A percentile compares a stretch with the other conserved stretches of the same genome.
Conservation (phyloP, 2,329 filamentous ascomycete genomes). For the Lasiodiplodia sp. region DNA sequence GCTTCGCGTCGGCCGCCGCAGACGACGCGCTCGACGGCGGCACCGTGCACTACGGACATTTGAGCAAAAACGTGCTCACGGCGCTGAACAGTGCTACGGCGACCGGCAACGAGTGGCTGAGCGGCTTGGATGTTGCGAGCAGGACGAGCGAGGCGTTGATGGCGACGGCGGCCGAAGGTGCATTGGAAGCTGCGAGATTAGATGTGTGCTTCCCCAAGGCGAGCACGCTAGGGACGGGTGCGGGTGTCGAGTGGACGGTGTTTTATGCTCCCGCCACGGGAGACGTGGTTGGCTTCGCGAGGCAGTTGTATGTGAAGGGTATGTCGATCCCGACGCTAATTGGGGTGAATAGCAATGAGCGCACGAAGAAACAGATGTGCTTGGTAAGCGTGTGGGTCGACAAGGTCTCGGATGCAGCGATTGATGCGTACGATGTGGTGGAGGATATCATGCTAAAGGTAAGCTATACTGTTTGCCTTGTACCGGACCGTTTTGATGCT, state of each 20-base stretch:
- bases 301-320: constrained; percentile 59
- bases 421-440: constrained; percentile 63
- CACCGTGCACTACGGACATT: constrained; percentile 76
- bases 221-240: constrained; percentile 68
- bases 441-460: constrained; percentile 70
- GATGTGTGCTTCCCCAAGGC: constrained; percentile 71
- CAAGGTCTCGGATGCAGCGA: constrained; percentile 47
- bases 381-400: constrained; percentile 70
- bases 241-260: constrained; percentile 52
- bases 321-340: constrained; percentile 72
- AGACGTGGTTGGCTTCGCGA: constrained; percentile 50
- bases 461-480: constrained; percentile 36
- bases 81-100: constrained; percentile 32
- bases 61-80: constrained; percentile 69
- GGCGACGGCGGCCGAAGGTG: constrained; percentile 39
- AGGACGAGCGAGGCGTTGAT: constrained; percentile 33
- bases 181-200: constrained; percentile 55
- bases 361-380: constrained; percentile 69
- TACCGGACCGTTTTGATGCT: background rate
- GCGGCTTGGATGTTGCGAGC: constrained; percentile 36
- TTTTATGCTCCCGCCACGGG: constrained; percentile 57
- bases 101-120: constrained; percentile 35
- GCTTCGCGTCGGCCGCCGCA: constrained; percentile 66
- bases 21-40: constrained; percentile 69
- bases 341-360: constrained; percentile 76